Percentiles rank a stretch among this genome's conserved stretches.
phyloP scores from a whole-genome alignment of 495 filamentous ascomycete genomes.

The Aspergillus funiculosus region DNA sequence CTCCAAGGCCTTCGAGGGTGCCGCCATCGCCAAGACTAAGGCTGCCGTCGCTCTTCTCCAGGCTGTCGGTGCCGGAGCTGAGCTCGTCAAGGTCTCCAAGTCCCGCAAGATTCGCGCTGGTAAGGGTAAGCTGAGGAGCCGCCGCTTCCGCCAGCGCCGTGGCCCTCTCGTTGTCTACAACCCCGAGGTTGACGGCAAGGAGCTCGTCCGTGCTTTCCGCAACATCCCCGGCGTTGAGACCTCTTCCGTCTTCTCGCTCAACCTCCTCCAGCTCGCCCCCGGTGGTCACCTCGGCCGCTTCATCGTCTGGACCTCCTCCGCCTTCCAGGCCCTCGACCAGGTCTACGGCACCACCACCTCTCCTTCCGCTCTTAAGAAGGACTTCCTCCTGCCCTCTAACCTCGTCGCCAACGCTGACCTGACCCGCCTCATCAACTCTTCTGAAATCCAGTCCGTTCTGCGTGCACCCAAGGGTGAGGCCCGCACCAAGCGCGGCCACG shows the following conservation, averaged over 20 bases:
- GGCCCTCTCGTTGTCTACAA: conserved; percentile 96
- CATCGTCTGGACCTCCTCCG: conserved; percentile 96
- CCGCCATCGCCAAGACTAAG: conserved; percentile 78
- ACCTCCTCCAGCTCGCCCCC: conserved; percentile 97
- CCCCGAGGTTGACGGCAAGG: conserved; percentile 85
- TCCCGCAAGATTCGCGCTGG: conserved; percentile 93
- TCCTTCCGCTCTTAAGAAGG: conserved; percentile 87
- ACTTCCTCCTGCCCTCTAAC: conserved; percentile 91
- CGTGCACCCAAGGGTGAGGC: conserved; percentile 81
- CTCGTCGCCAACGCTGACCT: conserved; percentile 87
- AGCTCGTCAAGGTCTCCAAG: conserved; percentile 87
- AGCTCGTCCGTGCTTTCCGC: conserved; percentile 87
- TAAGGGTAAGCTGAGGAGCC: conserved; percentile 94
- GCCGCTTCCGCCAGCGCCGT: conserved; percentile 93
- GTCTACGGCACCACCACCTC: conserved; percentile 89
- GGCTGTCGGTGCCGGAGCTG: conserved; percentile 80
- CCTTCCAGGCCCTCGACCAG: conserved; percentile 89
- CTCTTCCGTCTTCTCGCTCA: conserved; percentile 85
- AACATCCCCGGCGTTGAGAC: conserved; percentile 99
- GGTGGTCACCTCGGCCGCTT: conserved; percentile 99
- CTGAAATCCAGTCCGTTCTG: conserved; percentile 93
- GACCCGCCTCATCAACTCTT: conserved; percentile 94
- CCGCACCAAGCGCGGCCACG: conserved; percentile 78
- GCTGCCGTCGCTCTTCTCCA: conserved; percentile 80
- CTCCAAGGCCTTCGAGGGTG: conserved; percentile 74